A percentile compares a stretch with the other conserved stretches of the same genome.
These are phyloP conservation scores for Mimosa pudica DNA, from an alignment of 306 rosid species.

Conservation along the genomic window DNA sequence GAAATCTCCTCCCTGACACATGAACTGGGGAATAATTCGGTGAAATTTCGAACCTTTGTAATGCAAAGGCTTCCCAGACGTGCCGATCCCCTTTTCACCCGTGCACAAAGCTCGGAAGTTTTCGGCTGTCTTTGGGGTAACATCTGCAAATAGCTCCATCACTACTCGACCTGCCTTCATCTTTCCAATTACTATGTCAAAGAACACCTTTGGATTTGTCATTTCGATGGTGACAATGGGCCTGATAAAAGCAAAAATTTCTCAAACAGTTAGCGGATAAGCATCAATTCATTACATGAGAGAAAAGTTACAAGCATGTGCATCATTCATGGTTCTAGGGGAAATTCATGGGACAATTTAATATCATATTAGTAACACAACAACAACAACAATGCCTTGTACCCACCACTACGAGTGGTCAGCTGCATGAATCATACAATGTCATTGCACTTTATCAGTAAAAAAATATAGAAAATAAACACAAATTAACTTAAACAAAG, in stretches of 20 bases:
- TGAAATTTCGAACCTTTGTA: slow-evolving; percentile 78
- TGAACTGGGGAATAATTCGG: slow-evolving; percentile 69
- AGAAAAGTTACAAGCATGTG: neutral
- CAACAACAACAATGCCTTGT: no score
- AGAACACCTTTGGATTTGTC: slow-evolving; percentile 84
- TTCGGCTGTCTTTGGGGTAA: slow-evolving; percentile 83
- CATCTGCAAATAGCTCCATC: slow-evolving; percentile 76
- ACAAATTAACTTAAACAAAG: neutral
- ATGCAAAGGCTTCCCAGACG: slow-evolving; percentile 64
- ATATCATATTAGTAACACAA: no score
- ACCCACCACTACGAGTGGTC: no score
- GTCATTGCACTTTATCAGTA: neutral
- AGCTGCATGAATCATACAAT: no score
- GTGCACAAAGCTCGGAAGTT: slow-evolving; percentile 90
- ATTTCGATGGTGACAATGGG: slow-evolving; percentile 31
- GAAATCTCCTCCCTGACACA: slow-evolving; percentile 96
- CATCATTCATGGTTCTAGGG: neutral
- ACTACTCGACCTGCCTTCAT: slow-evolving; percentile 74
- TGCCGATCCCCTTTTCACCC: slow-evolving; percentile 77
- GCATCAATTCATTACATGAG: neutral
- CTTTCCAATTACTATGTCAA: slow-evolving; percentile 76
- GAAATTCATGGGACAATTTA: neutral
- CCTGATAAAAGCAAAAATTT: neutral
- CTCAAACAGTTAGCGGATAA: neutral
- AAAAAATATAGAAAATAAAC: slow-evolving; percentile 6